A percentile compares a stretch with the other conserved stretches of the same genome.
These are phyloP conservation scores for Nemophila menziesii DNA, from an alignment of 257 asterid genomes.

Conservation along the genomic window DNA sequence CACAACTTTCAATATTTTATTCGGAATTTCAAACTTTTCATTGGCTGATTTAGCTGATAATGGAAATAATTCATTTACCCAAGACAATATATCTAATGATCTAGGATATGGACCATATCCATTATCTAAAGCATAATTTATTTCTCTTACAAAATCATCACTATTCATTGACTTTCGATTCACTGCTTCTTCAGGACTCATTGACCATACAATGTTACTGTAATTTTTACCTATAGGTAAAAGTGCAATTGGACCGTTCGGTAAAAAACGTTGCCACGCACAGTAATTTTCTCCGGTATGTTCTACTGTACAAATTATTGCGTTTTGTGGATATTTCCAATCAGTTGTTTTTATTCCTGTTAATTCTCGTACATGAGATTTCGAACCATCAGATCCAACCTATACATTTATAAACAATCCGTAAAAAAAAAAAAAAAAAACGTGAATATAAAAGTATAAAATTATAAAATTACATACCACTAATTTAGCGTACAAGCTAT, in stretches of 20 bases:
- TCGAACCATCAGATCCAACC: conserved; percentile 99
- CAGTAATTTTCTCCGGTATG: conserved; percentile 48
- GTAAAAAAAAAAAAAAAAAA: no score
- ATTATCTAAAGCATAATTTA: conserved; percentile 54
- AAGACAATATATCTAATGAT: conserved; percentile 39
- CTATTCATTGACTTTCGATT: conserved; percentile 53
- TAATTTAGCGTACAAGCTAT: conserved; percentile 58
- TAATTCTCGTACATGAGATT: conserved; percentile 78
- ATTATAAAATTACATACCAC: no score
- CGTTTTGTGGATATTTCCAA: conserved; percentile 87
- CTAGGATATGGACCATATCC: conserved; percentile 82
- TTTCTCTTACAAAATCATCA: conserved; percentile 50
- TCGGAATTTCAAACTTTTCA: conserved; percentile 73
- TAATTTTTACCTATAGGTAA: conserved; percentile 70
- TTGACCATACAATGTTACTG: conserved; percentile 97
- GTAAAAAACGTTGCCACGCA: conserved; percentile 93
- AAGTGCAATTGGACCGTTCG: conserved; percentile 88
- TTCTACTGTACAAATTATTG: conserved; percentile 80
- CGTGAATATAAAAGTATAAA: no score
- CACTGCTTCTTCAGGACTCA: conserved; percentile 65
- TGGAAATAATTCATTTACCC: conserved; percentile 35
- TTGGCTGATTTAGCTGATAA: conserved; percentile 35
- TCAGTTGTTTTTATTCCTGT: conserved; percentile 85
- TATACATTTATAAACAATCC: conserved; percentile 7
- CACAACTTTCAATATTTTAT: conserved; percentile 40